Conservation (phyloP, 1,139 yeast genomes). For the Geotrichum klebahnii region DNA sequence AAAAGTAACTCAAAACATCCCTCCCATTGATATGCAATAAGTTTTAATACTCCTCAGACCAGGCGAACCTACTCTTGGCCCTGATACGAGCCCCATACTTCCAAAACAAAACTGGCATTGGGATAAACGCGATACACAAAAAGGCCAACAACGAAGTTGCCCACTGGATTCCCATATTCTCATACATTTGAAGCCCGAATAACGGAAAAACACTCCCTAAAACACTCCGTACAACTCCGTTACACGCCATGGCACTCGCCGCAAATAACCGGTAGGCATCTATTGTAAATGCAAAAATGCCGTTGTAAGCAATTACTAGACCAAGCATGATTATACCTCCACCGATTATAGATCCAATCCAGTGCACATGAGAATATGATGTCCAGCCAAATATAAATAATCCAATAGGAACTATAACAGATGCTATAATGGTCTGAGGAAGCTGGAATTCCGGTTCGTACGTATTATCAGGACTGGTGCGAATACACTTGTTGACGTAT, state of each 20-base stretch:
- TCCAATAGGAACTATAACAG: conserved; percentile 61
- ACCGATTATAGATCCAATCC: conserved; percentile 76
- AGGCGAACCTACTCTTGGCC: conserved; percentile 41
- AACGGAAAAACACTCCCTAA: conserved; percentile 68
- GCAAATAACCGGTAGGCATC: conserved; percentile 54
- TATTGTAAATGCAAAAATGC: conserved; percentile 51
- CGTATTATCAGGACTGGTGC: conserved; percentile 18
- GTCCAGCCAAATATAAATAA: conserved; percentile 53
- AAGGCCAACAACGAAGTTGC: conserved; percentile 55
- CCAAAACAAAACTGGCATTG: conserved; percentile 61
- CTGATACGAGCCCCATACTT: conserved; percentile 56
- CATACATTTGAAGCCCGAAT: conserved; percentile 56
- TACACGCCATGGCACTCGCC: conserved; percentile 72
- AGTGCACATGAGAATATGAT: conserved; percentile 70
- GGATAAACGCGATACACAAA: conserved; percentile 53
- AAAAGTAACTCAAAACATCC: too few relatives aligned
- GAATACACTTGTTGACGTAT: conserved; percentile 22
- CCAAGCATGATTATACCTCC: conserved; percentile 76
- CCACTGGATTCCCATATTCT: conserved; percentile 53
- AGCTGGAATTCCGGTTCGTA: conserved; percentile 61
- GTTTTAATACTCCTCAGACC: too few relatives aligned
- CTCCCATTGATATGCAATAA: too few relatives aligned
- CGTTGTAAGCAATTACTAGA: conserved; percentile 53
- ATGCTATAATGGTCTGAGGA: conserved; percentile 65
- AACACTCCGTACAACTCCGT: conserved; percentile 56